Evolutionary conservation across 768 basidiomycete genomes (phyloP), one percentile per base, ranked within the genome.

Genomic region (Psilocybe subaeruginosa): DNA sequence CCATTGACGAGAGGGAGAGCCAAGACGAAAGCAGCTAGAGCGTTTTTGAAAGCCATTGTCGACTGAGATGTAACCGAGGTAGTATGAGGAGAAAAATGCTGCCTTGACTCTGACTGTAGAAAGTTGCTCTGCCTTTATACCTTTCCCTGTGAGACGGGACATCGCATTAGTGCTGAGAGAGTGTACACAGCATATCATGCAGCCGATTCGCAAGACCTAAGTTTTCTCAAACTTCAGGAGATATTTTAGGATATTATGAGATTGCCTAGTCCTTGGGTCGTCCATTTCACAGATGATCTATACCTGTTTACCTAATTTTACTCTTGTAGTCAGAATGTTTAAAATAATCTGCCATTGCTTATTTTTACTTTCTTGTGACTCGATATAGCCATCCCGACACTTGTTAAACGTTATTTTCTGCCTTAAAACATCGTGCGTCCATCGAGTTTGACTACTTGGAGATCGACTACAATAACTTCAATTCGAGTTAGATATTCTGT

Each of bases 31-130:
- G 61, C 43, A 27, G 51, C 52, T 9, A 62, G 56, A 23, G 56
- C 56, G 37, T 52, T 54, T 8, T 41, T 62, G 52, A 62, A 58
- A 37, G 45, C 61, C 61, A 62, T 62, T 62, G 41, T 39, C 41
- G 23, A 23, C 23, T 23, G 23, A 23, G 23, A 23, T 17, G 51
- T 35, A 35, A 14, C 33, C 23, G 53, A 41, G 55, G 45, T 8
- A 27, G 11, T 3, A 57, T 45, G 45, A 48, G 39, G 30, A 37
- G 50, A 30, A 58, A 56, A 54, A 41, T 57, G 30, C 47, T 51
- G 56, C 51, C 61, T 62, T 62, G 61, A 2, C 45, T 11, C 14
- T 8, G 14, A 43, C 41, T 49, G 31, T 39, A 47, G 14, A 9
- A 17, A 47, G 43, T 43, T 12, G 47, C 27, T 6, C 16, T 12